Percentiles rank a stretch among this genome's conserved stretches.
These are phyloP conservation scores for Secale cereale DNA, from an alignment of 176 grass and related monocot species.

Conservation along the genomic window DNA sequence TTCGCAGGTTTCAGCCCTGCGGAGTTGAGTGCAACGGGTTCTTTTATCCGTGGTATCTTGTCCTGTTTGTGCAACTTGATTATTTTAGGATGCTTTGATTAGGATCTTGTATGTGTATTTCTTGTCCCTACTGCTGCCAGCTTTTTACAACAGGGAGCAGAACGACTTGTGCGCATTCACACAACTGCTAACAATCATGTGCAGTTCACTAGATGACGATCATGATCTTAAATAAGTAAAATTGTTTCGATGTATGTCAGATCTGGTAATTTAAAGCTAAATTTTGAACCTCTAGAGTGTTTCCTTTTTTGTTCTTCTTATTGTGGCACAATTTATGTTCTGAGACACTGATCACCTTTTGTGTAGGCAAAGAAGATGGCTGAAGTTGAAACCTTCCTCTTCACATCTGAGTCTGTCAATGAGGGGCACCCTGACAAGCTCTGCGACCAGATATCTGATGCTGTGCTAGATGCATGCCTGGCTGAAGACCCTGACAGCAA, in stretches of 20 bases:
- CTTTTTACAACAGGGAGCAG: background rate
- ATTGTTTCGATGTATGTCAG: background rate
- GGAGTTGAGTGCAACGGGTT: background rate
- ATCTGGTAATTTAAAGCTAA: background rate
- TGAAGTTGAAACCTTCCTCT: conserved; percentile 11
- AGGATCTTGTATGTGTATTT: background rate
- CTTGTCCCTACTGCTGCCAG: background rate
- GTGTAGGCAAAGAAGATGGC: background rate
- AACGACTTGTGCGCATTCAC: background rate
- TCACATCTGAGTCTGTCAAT: conserved; percentile 9
- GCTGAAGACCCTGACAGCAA: conserved; percentile 18
- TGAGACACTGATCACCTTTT: conserved; percentile 2
- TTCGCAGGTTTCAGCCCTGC: no score
- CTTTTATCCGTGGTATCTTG: background rate
- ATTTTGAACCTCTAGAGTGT: background rate
- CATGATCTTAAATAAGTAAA: background rate
- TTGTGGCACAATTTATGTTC: background rate
- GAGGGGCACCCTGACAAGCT: conserved; percentile 12
- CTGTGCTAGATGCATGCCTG: conserved; percentile 6
- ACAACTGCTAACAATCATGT: background rate
- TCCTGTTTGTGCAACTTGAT: background rate
- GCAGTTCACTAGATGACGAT: background rate
- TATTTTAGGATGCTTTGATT: background rate
- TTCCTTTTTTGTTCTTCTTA: background rate
- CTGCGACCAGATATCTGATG: conserved; percentile 19